Evolutionary conservation across 1,284 basidiomycete species (phyloP).

Genomic region (Rhodotorula sp.): DNA sequence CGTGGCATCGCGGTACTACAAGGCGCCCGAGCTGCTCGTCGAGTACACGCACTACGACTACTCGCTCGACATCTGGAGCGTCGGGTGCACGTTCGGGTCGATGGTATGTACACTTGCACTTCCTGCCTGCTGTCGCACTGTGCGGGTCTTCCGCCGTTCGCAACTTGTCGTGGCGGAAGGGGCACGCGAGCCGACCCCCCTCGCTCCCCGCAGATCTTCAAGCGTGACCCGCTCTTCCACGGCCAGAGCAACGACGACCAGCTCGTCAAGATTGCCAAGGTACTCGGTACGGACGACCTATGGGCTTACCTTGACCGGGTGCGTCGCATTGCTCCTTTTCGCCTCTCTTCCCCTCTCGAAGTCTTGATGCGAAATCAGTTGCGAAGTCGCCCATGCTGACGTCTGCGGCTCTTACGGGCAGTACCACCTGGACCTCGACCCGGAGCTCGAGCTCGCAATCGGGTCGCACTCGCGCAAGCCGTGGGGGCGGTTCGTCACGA

Average conservation of each 20-base stretch:
- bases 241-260: slow-evolving; percentile 88
- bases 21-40: slow-evolving; percentile 85
- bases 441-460: slow-evolving; percentile 86
- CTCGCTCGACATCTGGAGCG: slow-evolving; percentile 88
- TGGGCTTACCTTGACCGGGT: slow-evolving; percentile 62
- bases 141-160: no score
- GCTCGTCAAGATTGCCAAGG: slow-evolving; percentile 96
- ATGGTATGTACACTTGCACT: slow-evolving; percentile 81
- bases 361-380: no score
- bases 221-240: slow-evolving; percentile 99
- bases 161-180: no score
- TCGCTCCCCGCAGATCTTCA: slow-evolving; percentile 73
- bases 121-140: no score
- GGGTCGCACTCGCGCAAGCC: slow-evolving; percentile 90
- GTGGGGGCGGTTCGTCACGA: slow-evolving; percentile 87
- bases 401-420: slow-evolving; percentile 59
- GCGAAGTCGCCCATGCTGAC: no score
- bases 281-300: slow-evolving; percentile 93
- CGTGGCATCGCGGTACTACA: slow-evolving; percentile 63
- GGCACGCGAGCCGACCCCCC: neutral
- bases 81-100: slow-evolving; percentile 98
- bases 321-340: neutral
- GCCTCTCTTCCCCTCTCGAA: neutral
- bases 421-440: slow-evolving; percentile 86
- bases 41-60: slow-evolving; percentile 68